Conservation (phyloP, 768 basidiomycete species). For the Rhizopogon rudus region DNA sequence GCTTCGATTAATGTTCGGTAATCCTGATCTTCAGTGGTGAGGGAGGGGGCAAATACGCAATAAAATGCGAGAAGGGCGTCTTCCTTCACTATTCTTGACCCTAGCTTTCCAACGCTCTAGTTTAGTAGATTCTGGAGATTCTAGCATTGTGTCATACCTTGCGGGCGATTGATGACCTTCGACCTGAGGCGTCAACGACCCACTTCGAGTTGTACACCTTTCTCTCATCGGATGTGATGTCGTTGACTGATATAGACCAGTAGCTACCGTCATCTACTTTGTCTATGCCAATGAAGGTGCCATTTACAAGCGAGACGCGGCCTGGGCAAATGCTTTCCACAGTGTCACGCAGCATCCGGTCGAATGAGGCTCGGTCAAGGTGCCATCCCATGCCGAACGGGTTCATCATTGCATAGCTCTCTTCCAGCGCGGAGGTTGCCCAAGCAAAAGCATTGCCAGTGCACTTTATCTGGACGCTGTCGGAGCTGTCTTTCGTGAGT, state of each 20-base stretch:
- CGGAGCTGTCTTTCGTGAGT: slow-evolving; percentile 8
- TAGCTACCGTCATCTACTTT: background rate
- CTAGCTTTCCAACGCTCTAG: slow-evolving; percentile 14
- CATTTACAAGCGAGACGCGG: slow-evolving; percentile 6
- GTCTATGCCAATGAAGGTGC: slow-evolving; percentile 5
- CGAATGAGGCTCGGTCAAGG: slow-evolving; percentile 30
- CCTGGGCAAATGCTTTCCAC: slow-evolving; percentile 8
- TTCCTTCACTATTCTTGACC: slow-evolving; percentile 19
- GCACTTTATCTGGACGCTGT: slow-evolving; percentile 17
- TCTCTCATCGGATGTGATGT: background rate
- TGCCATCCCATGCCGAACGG: slow-evolving; percentile 30
- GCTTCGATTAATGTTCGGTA: slow-evolving; percentile 33
- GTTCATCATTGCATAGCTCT: slow-evolving; percentile 28
- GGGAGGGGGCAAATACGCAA: slow-evolving; percentile 16
- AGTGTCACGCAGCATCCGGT: slow-evolving; percentile 23
- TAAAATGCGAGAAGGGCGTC: slow-evolving; percentile 29
- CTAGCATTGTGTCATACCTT: slow-evolving; percentile 8
- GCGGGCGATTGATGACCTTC: slow-evolving; percentile 28
- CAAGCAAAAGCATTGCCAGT: slow-evolving; percentile 32
- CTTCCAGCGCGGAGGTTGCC: slow-evolving; percentile 20
- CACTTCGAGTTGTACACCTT: slow-evolving; percentile 17
- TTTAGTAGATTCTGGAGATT: background rate
- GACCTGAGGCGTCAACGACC: slow-evolving; percentile 33
- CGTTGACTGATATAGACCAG: slow-evolving; percentile 1
- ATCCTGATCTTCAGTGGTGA: slow-evolving; percentile 20